These are phyloP conservation scores for Chlamydomonas sp. DNA, from an alignment of 139 green algal species.

Conservation along the genomic window DNA sequence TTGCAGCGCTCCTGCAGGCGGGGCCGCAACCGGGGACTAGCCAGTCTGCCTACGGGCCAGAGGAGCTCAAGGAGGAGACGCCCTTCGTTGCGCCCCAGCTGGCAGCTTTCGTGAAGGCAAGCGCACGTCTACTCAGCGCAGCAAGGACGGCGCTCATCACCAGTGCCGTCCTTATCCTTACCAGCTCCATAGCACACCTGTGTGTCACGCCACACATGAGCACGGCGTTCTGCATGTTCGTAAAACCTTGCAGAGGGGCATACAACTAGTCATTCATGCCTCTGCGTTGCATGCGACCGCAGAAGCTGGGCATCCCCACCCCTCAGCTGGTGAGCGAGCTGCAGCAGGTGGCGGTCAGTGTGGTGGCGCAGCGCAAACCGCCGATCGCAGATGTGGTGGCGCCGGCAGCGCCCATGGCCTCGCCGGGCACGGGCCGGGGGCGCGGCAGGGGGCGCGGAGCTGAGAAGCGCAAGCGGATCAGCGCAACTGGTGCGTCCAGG, in stretches of 20 bases:
- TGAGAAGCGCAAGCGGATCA: constrained; percentile 22
- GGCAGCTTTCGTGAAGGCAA: neutral
- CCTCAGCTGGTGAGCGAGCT: constrained; percentile 21
- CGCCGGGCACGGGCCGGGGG: neutral
- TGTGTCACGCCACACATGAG: no score
- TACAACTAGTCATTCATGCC: no score
- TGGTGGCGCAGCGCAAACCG: constrained; percentile 4
- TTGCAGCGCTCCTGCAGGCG: neutral
- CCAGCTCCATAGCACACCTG: no score
- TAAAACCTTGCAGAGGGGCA: no score
- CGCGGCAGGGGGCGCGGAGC: neutral
- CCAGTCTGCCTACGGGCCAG: neutral
- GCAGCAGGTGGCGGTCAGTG: neutral
- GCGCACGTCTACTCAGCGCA: neutral
- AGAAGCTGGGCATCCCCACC: neutral
- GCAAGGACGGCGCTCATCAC: neutral
- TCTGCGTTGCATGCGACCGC: neutral
- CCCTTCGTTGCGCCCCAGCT: constrained; percentile 19
- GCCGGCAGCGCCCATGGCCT: neutral
- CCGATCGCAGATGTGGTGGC: neutral
- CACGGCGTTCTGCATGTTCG: no score
- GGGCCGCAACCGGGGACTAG: neutral
- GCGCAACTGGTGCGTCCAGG: neutral
- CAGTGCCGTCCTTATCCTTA: neutral
- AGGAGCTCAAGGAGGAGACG: constrained; percentile 13